A percentile compares a stretch with the other conserved stretches of the same genome.
phyloP scores from a whole-genome alignment of 306 rosid species.

The Corylus heterophylla region DNA sequence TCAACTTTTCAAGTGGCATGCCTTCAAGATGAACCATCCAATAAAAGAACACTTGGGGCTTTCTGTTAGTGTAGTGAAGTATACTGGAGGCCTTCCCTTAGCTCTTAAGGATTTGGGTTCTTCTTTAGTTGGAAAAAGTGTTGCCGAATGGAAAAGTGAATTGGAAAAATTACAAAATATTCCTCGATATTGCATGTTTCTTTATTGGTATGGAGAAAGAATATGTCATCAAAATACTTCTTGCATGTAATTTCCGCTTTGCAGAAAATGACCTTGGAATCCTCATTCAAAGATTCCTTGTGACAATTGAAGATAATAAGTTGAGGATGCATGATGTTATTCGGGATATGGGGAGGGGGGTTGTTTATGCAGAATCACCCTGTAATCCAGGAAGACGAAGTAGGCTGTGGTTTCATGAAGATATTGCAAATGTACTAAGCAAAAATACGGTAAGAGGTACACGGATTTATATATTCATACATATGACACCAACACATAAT shows the following conservation, averaged over 20 bases:
- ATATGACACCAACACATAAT: no score
- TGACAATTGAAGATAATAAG: slow-evolving; percentile 14
- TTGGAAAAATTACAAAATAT: no score
- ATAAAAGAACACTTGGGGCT: no score
- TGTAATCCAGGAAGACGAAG: slow-evolving; percentile 18
- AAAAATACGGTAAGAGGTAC: neutral
- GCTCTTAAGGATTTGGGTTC: no score
- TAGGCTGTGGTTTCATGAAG: slow-evolving; percentile 10
- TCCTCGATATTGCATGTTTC: slow-evolving; percentile 47
- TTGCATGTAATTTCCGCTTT: slow-evolving; percentile 26
- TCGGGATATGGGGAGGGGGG: slow-evolving; percentile 46
- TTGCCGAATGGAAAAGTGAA: no score
- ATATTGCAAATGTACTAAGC: neutral
- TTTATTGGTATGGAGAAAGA: slow-evolving; percentile 32
- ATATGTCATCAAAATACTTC: slow-evolving; percentile 17
- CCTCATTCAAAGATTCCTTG: slow-evolving; percentile 27
- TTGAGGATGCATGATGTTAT: slow-evolving; percentile 32
- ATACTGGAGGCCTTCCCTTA: no score
- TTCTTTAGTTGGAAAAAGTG: no score
- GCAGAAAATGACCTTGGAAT: slow-evolving; percentile 34
- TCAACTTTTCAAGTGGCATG: no score
- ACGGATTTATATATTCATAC: neutral
- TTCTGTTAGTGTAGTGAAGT: no score
- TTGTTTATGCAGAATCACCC: neutral
- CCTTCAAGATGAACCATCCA: no score